phyloP scores from a whole-genome alignment of 805 yeast species.

The Candida takata region DNA sequence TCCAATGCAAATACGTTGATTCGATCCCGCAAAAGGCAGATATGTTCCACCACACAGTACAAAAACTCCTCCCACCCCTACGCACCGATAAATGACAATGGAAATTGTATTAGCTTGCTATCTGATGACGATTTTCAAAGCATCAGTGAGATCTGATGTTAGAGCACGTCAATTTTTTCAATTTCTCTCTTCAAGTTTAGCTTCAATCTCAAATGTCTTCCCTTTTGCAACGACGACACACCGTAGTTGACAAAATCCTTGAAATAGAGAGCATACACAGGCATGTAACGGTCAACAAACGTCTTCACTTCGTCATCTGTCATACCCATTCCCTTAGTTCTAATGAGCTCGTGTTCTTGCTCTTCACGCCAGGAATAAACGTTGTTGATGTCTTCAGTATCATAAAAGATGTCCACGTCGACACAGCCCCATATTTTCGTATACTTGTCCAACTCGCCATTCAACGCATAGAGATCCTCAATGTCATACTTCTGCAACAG shows the following conservation, averaged over 20 bases:
- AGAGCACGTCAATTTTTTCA: conserved; percentile 6
- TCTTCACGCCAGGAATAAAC: conserved; percentile 73
- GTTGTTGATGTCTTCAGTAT: conserved; percentile 50
- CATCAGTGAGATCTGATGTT: neutral
- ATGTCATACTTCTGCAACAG: conserved; percentile 24
- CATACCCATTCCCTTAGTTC: conserved; percentile 67
- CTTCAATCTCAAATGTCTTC: conserved; percentile 13
- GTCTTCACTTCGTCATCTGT: conserved; percentile 54
- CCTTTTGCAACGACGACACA: conserved; percentile 10
- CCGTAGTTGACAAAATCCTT: conserved; percentile 31
- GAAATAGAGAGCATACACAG: conserved; percentile 70
- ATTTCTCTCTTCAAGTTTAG: conserved; percentile 14
- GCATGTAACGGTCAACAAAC: conserved; percentile 84
- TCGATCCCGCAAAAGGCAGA: no score
- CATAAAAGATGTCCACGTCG: conserved; percentile 53
- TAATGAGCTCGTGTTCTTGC: conserved; percentile 57
- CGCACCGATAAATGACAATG: no score
- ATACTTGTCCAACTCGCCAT: conserved; percentile 47
- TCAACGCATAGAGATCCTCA: conserved; percentile 33
- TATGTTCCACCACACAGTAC: no score
- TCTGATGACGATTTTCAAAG: conserved; percentile 5
- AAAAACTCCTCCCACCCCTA: no score
- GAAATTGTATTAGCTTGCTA: conserved; percentile 4
- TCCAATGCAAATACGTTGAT: no score
- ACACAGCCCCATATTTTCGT: conserved; percentile 47